Evolutionary conservation across 192 early-diverging fungal genomes (phyloP), one percentile per base, ranked within the genome.

Genomic region (Umbelopsis ramanniana): DNA sequence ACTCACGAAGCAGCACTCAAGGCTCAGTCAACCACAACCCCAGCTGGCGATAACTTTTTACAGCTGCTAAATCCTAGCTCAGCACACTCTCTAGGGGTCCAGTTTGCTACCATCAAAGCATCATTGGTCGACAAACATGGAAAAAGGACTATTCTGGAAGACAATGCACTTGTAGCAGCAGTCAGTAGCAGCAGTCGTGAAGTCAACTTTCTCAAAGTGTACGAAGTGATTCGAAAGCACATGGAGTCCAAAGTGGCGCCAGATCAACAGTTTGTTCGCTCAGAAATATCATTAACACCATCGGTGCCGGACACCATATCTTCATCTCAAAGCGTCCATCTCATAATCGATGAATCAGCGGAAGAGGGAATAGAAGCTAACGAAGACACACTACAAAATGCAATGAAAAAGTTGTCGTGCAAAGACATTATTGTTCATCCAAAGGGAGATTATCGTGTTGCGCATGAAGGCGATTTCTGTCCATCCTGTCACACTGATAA

Each of bases 401-500:
- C 3, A 1, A 12, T 50, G 19, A 50, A 50, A 19, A 50, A 0
- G 6, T 21, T 15, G 15, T 37, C 6, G 33, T 6, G 7, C 26
- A 37, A 12, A 15, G 3, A 11, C 57, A 6, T 54, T 8, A 69
- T 46, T 22, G 2, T 67, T 4, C 71, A 69, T 57, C 2, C 23
- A 6, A 60, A 73, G 33, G 82, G 82, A 0, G 84, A 90, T 48
- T 87, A 79, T 48, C 83, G 81, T 43, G 73, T 83, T 22, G 78
- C 80, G 19, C 66, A 79, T 37, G 73, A 76, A 23, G 86, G 84
- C 11, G 90, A 90, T 72, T 57, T 55, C 0, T 86, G 89, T 53
- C 67, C 79, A 5, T 66, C 69, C 21, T 88, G 88, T 54, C 26
- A 70, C 15, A 55, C 73, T 17, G 19, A 43, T 46, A 10, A 43